Conservation (phyloP, 1,139 yeast genomes). For the Candida gigantensis region DNA sequence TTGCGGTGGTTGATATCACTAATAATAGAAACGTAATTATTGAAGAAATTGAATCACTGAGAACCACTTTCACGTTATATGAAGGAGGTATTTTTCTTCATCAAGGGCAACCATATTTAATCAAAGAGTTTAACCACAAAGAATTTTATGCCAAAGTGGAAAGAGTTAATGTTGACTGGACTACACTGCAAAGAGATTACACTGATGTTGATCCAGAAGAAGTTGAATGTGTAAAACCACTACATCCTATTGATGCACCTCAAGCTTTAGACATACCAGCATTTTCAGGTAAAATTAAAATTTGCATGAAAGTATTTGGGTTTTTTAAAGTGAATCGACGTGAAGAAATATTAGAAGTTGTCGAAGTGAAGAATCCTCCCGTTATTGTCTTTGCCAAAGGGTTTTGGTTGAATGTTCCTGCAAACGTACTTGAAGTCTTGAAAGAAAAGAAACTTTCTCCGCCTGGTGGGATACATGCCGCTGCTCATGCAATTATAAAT, state of each 20-base stretch:
- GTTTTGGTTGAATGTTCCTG: slow-evolving; percentile 87
- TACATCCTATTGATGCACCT: slow-evolving; percentile 27
- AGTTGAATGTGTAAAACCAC: slow-evolving; percentile 63
- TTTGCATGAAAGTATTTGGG: slow-evolving; percentile 83
- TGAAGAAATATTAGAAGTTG: slow-evolving; percentile 82
- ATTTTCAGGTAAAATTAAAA: slow-evolving; percentile 71
- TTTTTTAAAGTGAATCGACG: slow-evolving; percentile 81
- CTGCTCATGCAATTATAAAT: slow-evolving; percentile 86
- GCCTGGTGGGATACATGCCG: slow-evolving; percentile 96
- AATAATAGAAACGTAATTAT: slow-evolving; percentile 71
- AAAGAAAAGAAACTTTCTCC: slow-evolving; percentile 57
- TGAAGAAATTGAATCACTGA: slow-evolving; percentile 86
- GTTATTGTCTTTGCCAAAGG: slow-evolving; percentile 70
- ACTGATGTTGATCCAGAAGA: slow-evolving; percentile 89
- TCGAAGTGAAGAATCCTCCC: slow-evolving; percentile 91
- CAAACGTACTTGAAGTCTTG: slow-evolving; percentile 57
- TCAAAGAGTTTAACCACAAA: slow-evolving; percentile 78
- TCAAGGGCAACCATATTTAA: slow-evolving; percentile 87
- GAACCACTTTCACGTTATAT: slow-evolving; percentile 87
- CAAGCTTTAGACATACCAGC: slow-evolving; percentile 56
- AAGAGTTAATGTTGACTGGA: slow-evolving; percentile 91
- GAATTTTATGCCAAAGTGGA: slow-evolving; percentile 78
- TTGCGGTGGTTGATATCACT: slow-evolving; percentile 87
- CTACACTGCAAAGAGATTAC: slow-evolving; percentile 85
- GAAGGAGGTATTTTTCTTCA: slow-evolving; percentile 96